A percentile compares a stretch with the other conserved stretches of the same genome.
Conservation (phyloP, 2,329 filamentous ascomycete genomes). For the Trichoderma sp. region DNA sequence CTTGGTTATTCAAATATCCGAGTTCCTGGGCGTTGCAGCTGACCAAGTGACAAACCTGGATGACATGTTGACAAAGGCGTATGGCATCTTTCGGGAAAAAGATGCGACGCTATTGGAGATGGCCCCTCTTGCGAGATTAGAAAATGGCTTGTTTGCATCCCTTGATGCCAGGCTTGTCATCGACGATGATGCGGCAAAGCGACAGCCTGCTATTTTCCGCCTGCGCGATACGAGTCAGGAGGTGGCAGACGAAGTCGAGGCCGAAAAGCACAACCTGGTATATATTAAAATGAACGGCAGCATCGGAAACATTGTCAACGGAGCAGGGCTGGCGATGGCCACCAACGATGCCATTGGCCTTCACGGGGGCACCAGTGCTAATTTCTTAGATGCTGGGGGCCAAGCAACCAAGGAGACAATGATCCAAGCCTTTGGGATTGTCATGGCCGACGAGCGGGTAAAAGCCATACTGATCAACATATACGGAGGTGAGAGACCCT, state of each 20-base stretch:
- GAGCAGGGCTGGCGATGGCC: conserved; percentile 88
- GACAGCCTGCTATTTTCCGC: conserved; percentile 45
- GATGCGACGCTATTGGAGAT: conserved; percentile 52
- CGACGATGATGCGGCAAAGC: conserved; percentile 49
- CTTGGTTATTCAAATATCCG: conserved; percentile 28
- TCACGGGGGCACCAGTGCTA: conserved; percentile 69
- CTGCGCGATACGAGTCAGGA: conserved; percentile 41
- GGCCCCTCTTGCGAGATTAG: conserved; percentile 38
- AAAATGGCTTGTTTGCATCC: conserved; percentile 36
- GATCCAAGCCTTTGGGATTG: conserved; percentile 71
- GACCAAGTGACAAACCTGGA: conserved; percentile 27
- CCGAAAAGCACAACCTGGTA: conserved; percentile 69
- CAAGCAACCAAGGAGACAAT: conserved; percentile 85
- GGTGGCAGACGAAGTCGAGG: conserved; percentile 39
- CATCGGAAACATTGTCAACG: conserved; percentile 85
- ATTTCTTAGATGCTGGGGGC: conserved; percentile 88
- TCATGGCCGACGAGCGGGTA: conserved; percentile 71
- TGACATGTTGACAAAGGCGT: conserved; percentile 31
- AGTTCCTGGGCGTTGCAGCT: background rate
- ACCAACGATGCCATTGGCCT: conserved; percentile 77
- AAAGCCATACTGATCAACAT: conserved; percentile 66
- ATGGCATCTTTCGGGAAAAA: conserved; percentile 45
- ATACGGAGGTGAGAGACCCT: conserved; percentile 43
- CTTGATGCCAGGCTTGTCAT: conserved; percentile 47
- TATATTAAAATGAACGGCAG: conserved; percentile 67